Evolutionary conservation across 495 filamentous ascomycete species (phyloP), one percentile per base, ranked within the genome.

Genomic region (Penicillium herquei): DNA sequence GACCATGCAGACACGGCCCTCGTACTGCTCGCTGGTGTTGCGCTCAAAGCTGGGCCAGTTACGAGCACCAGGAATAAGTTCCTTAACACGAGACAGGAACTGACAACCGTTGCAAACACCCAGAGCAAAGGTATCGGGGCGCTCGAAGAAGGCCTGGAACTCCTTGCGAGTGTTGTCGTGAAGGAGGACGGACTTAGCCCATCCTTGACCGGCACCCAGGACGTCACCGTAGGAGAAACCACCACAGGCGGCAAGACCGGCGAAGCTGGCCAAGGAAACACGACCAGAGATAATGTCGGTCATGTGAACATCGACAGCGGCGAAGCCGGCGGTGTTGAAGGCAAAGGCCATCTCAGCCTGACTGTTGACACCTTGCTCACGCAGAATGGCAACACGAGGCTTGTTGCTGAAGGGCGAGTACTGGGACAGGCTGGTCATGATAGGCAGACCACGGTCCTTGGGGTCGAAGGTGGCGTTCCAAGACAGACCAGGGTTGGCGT

Each of bases 71-170:
- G 92, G 93, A 56, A 98, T 95, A 33, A 96, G 73, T 26, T 86
- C 84, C 66, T 87, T 89, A 13, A 98, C 79, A 14, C 88, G 84
- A 11, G 86, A 88, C 17, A 98, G 79, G 84, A 98, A 96, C 71
- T 98, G 94, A 61, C 94, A 97, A 44, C 94, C 94, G 69, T 98
- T 98, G 81, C 94, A 98, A 21, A 98, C 93, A 49, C 95, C 94
- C 1, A 98, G 81, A 7, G 89, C 83, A 72, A 98, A 98, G 8
- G 94, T 97, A 59, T 96, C 89, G 34, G 84, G 82, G 35, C 95
- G 83, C 65, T 87, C 81, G 72, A 98, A 98, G 84, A 98, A 98
- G 7, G 68, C 66, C 59, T 87, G 72, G 74, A 98, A 96, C 60
- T 92, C 86, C 44, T 73, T 75, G 32, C 91, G 84, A 3, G 88